Evolutionary conservation across 257 asterid genomes (phyloP).

Genomic region (Solanum bulbocastanum): DNA sequence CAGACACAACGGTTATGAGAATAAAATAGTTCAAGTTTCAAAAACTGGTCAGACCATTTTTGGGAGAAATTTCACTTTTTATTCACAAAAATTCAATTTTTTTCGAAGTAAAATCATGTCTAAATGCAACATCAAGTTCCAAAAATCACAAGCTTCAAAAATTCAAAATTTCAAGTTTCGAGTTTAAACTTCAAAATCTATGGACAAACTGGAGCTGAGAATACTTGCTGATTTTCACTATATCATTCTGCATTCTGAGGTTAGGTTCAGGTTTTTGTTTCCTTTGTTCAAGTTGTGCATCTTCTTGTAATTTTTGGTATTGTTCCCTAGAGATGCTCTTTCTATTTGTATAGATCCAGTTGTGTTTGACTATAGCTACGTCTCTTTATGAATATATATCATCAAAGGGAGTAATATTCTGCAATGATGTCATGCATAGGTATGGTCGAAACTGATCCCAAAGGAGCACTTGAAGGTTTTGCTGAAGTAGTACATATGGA

Average conservation of each 20-base stretch:
- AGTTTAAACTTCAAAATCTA: background rate
- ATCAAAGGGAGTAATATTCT: background rate
- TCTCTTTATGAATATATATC: background rate
- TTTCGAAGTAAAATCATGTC: background rate
- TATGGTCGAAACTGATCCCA: conserved; percentile 79
- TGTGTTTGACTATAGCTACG: background rate
- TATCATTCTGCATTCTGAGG: background rate
- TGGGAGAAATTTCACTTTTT: background rate
- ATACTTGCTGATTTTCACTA: background rate
- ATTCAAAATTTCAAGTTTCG: background rate
- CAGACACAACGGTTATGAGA: background rate
- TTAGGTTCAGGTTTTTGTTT: background rate
- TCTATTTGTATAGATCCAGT: background rate
- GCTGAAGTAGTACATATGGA: conserved; percentile 89
- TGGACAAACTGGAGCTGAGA: background rate
- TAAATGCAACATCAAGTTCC: background rate
- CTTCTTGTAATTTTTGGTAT: background rate
- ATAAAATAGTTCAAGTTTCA: background rate
- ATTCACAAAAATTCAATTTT: background rate
- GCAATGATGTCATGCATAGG: conserved; percentile 27
- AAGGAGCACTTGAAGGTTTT: conserved; percentile 90
- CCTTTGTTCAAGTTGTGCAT: background rate
- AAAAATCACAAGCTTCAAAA: background rate
- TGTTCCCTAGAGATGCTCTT: background rate
- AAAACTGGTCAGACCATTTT: background rate